Evolutionary conservation across 306 rosid species (phyloP).

Genomic region (Aeschynomene evenia): DNA sequence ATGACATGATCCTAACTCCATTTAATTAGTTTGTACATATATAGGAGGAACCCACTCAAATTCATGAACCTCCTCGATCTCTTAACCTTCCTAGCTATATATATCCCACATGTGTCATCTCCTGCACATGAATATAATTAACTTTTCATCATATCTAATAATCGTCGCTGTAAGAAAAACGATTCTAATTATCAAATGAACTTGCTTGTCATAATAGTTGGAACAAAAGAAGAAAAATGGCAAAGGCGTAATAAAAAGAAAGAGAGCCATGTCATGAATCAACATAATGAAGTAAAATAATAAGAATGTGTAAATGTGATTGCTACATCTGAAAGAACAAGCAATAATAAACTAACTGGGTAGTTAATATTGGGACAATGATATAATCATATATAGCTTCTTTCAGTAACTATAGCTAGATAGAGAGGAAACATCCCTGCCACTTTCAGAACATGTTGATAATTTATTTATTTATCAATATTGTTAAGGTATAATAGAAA

Average conservation of each 20-base stretch:
- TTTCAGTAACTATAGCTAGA: neutral
- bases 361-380: neutral
- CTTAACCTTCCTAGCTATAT: neutral
- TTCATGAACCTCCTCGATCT: neutral
- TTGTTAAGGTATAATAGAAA: too few relatives aligned
- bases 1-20: conserved; percentile 31
- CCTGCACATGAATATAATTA: neutral
- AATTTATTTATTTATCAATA: too few relatives aligned
- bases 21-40: too few relatives aligned
- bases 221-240: too few relatives aligned
- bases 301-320: neutral
- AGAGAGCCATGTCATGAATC: neutral
- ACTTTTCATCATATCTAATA: conserved; percentile 10
- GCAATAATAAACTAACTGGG: neutral
- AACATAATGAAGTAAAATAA: conserved; percentile 1
- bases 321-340: neutral
- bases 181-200: neutral
- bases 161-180: neutral
- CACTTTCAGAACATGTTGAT: neutral
- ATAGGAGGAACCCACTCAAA: neutral
- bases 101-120: neutral
- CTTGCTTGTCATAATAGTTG: neutral
- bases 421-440: neutral
- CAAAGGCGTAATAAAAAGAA: neutral
- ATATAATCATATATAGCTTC: too few relatives aligned